Conservation (phyloP, 2,329 filamentous ascomycete species). For the Ascochyta fabae region DNA sequence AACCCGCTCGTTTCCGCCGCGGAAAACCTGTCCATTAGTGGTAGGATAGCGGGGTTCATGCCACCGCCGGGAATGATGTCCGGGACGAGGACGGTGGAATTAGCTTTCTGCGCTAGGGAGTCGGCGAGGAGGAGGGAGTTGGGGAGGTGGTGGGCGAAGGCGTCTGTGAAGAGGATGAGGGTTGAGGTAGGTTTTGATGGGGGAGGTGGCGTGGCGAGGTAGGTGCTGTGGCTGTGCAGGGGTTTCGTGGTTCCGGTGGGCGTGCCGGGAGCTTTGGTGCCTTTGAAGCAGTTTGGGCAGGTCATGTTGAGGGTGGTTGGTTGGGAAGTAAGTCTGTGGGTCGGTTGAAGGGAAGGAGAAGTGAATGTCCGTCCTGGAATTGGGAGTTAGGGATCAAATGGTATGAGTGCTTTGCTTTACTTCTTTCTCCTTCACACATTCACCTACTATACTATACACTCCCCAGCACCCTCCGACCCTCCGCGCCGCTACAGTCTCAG, state of each 20-base stretch:
- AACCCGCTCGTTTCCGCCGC: conserved; percentile 6
- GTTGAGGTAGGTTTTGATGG: conserved; percentile 10
- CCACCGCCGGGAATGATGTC: conserved; percentile 33
- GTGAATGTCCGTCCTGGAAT: too few species aligned
- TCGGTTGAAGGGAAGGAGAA: too few species aligned
- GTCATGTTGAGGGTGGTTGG: conserved; percentile 19
- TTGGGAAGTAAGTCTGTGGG: too few species aligned
- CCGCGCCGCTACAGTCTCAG: too few species aligned
- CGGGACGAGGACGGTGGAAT: conserved; percentile 28
- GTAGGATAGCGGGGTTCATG: conserved; percentile 14
- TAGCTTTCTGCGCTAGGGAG: conserved; percentile 22
- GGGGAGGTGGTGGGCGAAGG: conserved; percentile 31
- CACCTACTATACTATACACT: too few species aligned
- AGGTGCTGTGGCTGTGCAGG: conserved; percentile 25
- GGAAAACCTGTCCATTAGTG: conserved; percentile 17
- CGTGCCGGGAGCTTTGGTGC: conserved; percentile 21
- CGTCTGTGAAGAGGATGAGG: conserved; percentile 35
- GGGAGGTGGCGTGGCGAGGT: conserved; percentile 17
- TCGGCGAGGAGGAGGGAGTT: conserved; percentile 38
- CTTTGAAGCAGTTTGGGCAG: conserved; percentile 35
- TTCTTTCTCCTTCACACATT: too few species aligned
- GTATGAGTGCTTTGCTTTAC: too few species aligned
- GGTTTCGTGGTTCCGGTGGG: conserved; percentile 18
- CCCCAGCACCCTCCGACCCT: too few species aligned
- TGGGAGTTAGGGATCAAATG: too few species aligned